Base-by-base conservation (phyloP, 768 basidiomycete genomes). In the Naematelia encephala region DNA sequence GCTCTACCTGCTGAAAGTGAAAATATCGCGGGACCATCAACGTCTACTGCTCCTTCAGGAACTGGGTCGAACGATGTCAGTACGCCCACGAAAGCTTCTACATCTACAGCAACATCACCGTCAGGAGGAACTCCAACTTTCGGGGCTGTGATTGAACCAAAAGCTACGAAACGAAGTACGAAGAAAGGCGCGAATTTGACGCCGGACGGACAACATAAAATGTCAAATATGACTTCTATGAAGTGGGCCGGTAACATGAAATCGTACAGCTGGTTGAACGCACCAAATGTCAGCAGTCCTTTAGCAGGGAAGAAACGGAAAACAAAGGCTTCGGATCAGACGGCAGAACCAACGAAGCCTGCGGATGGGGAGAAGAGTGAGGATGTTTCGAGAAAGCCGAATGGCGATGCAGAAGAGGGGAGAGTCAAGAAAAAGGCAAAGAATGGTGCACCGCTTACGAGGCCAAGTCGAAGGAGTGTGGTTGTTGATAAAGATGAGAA, bases 241-340 rank as follows among this genome's bases (percentile, higher is more conserved):
- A 49, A 66, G 29, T 50, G 45, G 16, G 61, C 62, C 5, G 71
- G 71, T 5, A 57, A 60, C 54, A 63, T 60, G 22, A 62, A 67
- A 53, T 65, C 68, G 51, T 73, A 73, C 46, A 46, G 58, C 43
- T 73, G 71, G 71, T 54, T 73, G 68, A 66, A 57, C 44, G 61
- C 57, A 21, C 68, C 69, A 12, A 51, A 43, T 10, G 57, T 73
- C 26, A 59, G 59, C 25, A 66, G 64, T 62, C 68, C 68, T 0
- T 46, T 73, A 26, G 64, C 64, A 0, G 55, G 55, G 1, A 66
- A 65, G 59, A 62, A 59, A 29, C 23, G 58, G 19, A 67, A 64
- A 54, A 58, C 56, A 34, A 28, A 48, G 8, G 39, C 44, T 47
- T 39, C 14, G 29, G 29, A 27, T 2, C 27, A 26, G 46, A 25